These are phyloP conservation scores for Rasamsonia emersonii DNA, from an alignment of 2,329 filamentous ascomycete genomes.

Conservation along the genomic window DNA sequence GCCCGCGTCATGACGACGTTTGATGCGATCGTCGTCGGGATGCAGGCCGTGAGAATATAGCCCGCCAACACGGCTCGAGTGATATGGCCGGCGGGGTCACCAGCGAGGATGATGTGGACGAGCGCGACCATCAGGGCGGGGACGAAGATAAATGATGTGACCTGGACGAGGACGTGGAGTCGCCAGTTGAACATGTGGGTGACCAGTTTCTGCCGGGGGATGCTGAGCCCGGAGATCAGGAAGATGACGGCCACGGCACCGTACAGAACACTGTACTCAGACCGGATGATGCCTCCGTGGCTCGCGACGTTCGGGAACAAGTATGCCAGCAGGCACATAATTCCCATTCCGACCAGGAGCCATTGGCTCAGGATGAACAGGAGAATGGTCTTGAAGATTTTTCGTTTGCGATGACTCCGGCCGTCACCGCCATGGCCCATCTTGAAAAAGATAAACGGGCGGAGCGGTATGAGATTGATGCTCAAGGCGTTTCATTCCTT, in stretches of 20 bases:
- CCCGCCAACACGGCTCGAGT: constrained; percentile 59
- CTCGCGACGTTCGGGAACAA: constrained; percentile 45
- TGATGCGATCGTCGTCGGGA: constrained; percentile 64
- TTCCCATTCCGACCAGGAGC: constrained; percentile 54
- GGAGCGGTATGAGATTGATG: too few relatives aligned
- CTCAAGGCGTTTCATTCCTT: too few relatives aligned
- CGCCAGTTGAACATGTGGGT: constrained; percentile 58
- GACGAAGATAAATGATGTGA: constrained; percentile 58
- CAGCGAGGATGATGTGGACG: constrained; percentile 44
- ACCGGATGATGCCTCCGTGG: constrained; percentile 32
- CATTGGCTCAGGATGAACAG: constrained; percentile 47
- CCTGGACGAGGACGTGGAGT: constrained; percentile 58
- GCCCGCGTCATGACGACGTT: constrained; percentile 67
- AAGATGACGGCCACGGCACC: constrained; percentile 63
- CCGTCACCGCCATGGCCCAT: not conserved
- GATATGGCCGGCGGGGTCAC: constrained; percentile 40
- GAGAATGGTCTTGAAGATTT: constrained; percentile 12
- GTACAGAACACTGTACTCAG: constrained; percentile 50
- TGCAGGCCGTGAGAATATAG: constrained; percentile 57
- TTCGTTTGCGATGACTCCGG: not conserved
- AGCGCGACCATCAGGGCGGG: constrained; percentile 53
- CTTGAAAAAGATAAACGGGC: too few relatives aligned
- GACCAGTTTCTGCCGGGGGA: constrained; percentile 53
- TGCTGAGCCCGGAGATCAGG: constrained; percentile 60
- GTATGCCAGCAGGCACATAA: constrained; percentile 46